phyloP scores from a whole-genome alignment of 2,329 filamentous ascomycete genomes.

The Fusarium abutilonis region DNA sequence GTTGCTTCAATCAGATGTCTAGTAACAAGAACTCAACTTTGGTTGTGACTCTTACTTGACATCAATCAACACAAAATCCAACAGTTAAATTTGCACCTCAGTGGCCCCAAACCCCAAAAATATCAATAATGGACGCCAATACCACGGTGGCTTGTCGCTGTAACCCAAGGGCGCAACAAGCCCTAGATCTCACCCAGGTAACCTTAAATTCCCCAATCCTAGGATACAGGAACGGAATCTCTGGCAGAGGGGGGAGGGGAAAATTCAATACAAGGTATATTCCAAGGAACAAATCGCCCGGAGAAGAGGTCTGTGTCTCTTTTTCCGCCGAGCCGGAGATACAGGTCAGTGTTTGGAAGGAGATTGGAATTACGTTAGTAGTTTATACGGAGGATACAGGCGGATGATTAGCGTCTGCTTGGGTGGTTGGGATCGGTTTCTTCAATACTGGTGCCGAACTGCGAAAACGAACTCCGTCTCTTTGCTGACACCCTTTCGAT shows the following conservation, averaged over 20 bases:
- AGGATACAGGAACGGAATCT: conserved; percentile 3
- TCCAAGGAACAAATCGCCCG: conserved; percentile 15
- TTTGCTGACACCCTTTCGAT: conserved; percentile 12
- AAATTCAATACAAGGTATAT: conserved; percentile 7
- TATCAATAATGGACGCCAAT: neutral
- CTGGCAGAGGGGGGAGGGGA: too few relatives aligned
- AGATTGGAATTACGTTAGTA: conserved; percentile 8
- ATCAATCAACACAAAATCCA: neutral
- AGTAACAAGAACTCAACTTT: neutral
- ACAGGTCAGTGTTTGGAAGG: neutral
- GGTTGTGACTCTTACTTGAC: neutral
- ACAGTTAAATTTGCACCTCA: neutral
- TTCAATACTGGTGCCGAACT: conserved; percentile 10
- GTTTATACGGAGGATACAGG: conserved; percentile 1
- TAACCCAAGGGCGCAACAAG: conserved; percentile 4
- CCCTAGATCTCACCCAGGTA: neutral
- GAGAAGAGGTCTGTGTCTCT: neutral
- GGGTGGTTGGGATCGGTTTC: conserved; percentile 13
- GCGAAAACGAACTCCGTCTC: neutral
- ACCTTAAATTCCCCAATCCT: conserved; percentile 5
- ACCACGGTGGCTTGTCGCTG: conserved; percentile 29
- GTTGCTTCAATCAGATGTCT: conserved; percentile 25
- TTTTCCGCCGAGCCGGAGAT: conserved; percentile 15
- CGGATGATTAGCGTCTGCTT: conserved; percentile 2
- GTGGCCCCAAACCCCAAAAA: conserved; percentile 14